A percentile compares a stretch with the other conserved stretches of the same genome.
Evolutionary conservation across 768 basidiomycete genomes (phyloP).

Genomic region (Trametes cingulata): DNA sequence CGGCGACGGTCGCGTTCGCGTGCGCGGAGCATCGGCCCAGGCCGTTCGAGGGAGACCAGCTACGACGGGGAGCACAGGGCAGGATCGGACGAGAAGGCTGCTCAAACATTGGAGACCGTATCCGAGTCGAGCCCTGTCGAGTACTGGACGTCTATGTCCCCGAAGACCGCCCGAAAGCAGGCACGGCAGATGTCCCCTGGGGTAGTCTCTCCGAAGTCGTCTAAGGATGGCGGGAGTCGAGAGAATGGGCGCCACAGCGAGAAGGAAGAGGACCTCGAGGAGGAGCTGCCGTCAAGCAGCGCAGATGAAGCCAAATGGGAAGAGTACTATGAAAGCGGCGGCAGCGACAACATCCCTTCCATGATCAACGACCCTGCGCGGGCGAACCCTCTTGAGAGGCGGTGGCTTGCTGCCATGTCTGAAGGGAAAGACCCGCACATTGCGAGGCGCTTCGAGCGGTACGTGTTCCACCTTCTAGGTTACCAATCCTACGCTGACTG

Average conservation of each 20-base stretch:
- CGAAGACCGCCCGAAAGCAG: conserved; percentile 50
- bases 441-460: conserved; percentile 79
- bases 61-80: background rate
- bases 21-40: conserved; percentile 18
- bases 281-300: conserved; percentile 24
- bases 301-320: conserved; percentile 37
- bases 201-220: conserved; percentile 28
- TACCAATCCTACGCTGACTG: background rate
- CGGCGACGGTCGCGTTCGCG: conserved; percentile 27
- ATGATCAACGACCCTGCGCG: conserved; percentile 83
- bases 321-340: conserved; percentile 41
- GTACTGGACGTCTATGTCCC: conserved; percentile 56
- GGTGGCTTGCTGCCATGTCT: conserved; percentile 91
- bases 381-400: conserved; percentile 75
- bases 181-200: conserved; percentile 41
- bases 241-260: conserved; percentile 30
- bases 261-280: conserved; percentile 30
- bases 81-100: conserved; percentile 24
- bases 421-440: conserved; percentile 73
- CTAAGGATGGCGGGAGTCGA: conserved; percentile 16
- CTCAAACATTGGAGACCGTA: conserved; percentile 16
- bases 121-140: conserved; percentile 27
- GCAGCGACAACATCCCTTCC: conserved; percentile 51
- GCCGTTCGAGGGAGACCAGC: background rate
- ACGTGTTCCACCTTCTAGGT: conserved; percentile 27